A percentile compares a stretch with the other conserved stretches of the same genome.
phyloP scores from a whole-genome alignment of 306 rosid genomes.

The Sophora flavescens region DNA sequence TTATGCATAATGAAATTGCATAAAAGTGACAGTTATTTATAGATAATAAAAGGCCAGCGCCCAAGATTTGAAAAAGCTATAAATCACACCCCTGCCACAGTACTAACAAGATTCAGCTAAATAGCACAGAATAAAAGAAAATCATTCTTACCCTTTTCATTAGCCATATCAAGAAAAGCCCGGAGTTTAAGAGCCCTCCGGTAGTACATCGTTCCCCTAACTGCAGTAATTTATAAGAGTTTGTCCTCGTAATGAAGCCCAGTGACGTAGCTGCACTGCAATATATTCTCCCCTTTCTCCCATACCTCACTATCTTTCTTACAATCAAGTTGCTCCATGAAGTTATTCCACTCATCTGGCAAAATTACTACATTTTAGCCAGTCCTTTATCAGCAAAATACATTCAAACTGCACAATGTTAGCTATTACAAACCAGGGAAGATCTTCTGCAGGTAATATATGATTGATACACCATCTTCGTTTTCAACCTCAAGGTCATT shows the following conservation, averaged over 20 bases:
- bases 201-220: constrained; percentile 99
- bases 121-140: constrained; percentile 29
- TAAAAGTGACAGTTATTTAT: too few relatives aligned
- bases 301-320: constrained; percentile 81
- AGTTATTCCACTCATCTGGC: constrained; percentile 97
- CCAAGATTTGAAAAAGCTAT: constrained; percentile 5
- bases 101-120: constrained; percentile 25
- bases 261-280: constrained; percentile 94
- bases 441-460: constrained; percentile 95
- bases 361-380: constrained; percentile 38
- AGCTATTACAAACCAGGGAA: constrained; percentile 78
- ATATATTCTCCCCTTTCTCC: constrained; percentile 86
- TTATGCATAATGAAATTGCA: not conserved
- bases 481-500: constrained; percentile 91
- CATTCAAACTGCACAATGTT: constrained; percentile 38
- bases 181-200: constrained; percentile 95
- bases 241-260: constrained; percentile 98
- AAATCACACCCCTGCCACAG: constrained; percentile 14
- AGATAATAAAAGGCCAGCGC: not conserved
- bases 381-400: constrained; percentile 26
- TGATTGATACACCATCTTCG: constrained; percentile 95
- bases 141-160: constrained; percentile 71
- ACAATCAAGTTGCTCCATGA: constrained; percentile 90
- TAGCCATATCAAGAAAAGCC: constrained; percentile 99
- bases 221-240: constrained; percentile 75